Conservation (phyloP, 805 yeast genomes). For the Ogataea zsoltii region DNA sequence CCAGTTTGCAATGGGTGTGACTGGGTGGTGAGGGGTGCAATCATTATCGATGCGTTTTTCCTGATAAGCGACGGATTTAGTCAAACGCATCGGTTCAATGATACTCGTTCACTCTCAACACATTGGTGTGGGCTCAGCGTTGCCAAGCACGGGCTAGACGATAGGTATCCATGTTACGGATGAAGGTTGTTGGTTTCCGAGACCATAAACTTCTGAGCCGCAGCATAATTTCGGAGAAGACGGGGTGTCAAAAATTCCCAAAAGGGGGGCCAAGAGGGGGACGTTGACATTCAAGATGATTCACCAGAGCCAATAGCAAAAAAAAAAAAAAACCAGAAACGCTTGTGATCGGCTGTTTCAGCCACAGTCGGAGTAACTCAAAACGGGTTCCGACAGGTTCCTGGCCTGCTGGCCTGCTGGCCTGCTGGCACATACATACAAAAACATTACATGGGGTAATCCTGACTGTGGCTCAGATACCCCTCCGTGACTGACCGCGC, state of each 20-base stretch:
- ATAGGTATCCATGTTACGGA: too few species aligned
- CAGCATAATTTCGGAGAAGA: neutral
- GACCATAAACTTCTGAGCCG: neutral
- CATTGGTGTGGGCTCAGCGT: too few species aligned
- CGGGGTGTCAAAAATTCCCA: conserved; percentile 5
- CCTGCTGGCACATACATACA: neutral
- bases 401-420: neutral
- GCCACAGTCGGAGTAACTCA: neutral
- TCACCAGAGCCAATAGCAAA: neutral
- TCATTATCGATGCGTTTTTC: too few species aligned
- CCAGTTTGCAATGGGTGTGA: too few species aligned
- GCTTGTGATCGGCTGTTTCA: neutral
- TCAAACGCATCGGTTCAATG: neutral
- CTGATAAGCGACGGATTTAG: too few species aligned
- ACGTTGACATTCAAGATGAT: neutral
- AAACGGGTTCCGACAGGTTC: too few species aligned
- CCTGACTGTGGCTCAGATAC: neutral
- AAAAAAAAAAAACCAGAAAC: too few species aligned
- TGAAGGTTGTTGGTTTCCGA: neutral
- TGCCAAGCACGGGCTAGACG: too few species aligned
- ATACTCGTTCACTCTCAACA: too few species aligned
- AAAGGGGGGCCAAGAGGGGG: neutral
- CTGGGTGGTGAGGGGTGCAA: too few species aligned
- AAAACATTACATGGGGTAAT: conserved; percentile 6
- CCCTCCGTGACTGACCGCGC: neutral